Conservation (phyloP, 176 grass and related monocot species). For the Saccharum officinarum region DNA sequence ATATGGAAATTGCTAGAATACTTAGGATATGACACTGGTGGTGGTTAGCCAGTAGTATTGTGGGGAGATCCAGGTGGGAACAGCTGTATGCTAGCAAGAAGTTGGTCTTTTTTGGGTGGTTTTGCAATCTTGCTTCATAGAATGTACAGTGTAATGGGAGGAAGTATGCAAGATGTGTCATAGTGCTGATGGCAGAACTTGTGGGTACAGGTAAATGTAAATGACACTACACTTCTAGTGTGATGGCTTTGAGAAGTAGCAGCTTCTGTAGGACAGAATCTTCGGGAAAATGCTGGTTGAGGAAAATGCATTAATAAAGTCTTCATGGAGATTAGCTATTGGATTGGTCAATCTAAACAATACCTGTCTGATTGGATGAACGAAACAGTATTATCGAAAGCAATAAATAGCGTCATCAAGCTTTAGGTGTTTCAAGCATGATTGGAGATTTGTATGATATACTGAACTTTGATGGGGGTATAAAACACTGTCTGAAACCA, state of each 20-base stretch:
- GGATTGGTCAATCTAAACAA: not conserved
- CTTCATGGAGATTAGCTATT: not conserved
- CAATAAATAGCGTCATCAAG: not conserved
- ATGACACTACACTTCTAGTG: not conserved
- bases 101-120: not conserved
- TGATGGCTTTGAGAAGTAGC: conserved; percentile 1
- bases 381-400: not conserved
- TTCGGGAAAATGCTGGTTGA: conserved; percentile 12
- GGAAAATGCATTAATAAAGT: not conserved
- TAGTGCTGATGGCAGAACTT: not conserved
- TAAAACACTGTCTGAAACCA: not conserved
- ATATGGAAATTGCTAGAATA: conserved; percentile 20
- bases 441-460: not conserved
- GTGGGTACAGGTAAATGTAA: not conserved
- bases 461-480: not conserved
- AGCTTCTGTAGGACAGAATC: not conserved
- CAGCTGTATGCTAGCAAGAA: not conserved
- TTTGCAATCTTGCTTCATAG: not conserved
- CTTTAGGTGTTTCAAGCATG: not conserved
- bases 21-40: not conserved
- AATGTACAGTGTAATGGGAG: not conserved
- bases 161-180: not conserved
- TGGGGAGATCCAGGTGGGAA: conserved; percentile 6
- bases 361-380: not conserved
- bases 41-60: not conserved